Evolutionary conservation across 1,139 yeast genomes (phyloP).

Genomic region (Lodderomyces pseudojiufengensis): DNA sequence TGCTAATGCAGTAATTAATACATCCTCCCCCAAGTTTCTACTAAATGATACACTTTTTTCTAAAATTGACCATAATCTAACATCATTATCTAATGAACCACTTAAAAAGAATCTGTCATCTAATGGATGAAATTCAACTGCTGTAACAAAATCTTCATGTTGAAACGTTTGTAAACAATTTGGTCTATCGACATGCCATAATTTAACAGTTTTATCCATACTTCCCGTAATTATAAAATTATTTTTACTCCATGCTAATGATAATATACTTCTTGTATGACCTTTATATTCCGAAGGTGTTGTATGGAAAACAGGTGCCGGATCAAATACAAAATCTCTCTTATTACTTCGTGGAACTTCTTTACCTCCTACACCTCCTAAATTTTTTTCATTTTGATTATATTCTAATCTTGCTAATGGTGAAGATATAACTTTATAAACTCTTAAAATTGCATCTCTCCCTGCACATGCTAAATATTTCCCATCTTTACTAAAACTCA

Average conservation of each 20-base stretch:
- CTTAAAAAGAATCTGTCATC: conserved; percentile 87
- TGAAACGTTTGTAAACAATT: conserved; percentile 61
- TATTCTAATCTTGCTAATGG: conserved; percentile 56
- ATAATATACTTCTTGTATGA: conserved; percentile 66
- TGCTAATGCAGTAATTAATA: conserved; percentile 64
- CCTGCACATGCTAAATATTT: conserved; percentile 83
- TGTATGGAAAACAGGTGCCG: conserved; percentile 82
- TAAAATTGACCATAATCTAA: conserved; percentile 82
- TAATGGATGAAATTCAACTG: conserved; percentile 75
- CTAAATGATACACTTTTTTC: conserved; percentile 45
- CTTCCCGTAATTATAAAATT: conserved; percentile 77
- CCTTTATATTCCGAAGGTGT: conserved; percentile 62
- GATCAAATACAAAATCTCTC: conserved; percentile 23
- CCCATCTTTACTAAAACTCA: conserved; percentile 77
- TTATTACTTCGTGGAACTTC: conserved; percentile 11
- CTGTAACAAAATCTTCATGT: conserved; percentile 80
- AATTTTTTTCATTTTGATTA: conserved; percentile 16
- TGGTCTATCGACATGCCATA: conserved; percentile 79
- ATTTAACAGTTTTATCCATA: conserved; percentile 76
- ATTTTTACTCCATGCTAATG: conserved; percentile 86
- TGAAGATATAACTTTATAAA: conserved; percentile 80
- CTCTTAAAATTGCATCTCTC: conserved; percentile 58
- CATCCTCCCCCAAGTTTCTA: conserved; percentile 47
- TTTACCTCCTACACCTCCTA: conserved; percentile 8
- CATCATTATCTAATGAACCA: conserved; percentile 75